These are phyloP conservation scores for Talaromyces sp. DNA, from an alignment of 2,329 filamentous ascomycete genomes.

Conservation along the genomic window DNA sequence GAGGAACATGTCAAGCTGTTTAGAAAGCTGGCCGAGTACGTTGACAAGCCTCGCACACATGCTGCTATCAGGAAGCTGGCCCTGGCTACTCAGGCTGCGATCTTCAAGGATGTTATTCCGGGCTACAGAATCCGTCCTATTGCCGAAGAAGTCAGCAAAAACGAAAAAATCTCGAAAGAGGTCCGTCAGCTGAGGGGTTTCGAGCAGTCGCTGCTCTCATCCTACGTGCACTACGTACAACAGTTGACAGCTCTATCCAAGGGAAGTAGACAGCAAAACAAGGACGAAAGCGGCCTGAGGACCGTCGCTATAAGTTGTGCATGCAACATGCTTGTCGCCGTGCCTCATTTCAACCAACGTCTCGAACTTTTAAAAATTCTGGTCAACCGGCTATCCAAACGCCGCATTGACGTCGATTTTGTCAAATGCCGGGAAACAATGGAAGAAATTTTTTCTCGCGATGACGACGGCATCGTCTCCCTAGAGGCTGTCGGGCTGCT, in stretches of 20 bases:
- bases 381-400: conserved; percentile 72
- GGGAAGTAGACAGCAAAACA: conserved; percentile 36
- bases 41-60: conserved; percentile 51
- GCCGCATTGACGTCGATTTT: conserved; percentile 67
- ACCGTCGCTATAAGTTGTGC: conserved; percentile 79
- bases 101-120: conserved; percentile 94
- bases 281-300: conserved; percentile 46
- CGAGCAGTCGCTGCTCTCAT: conserved; percentile 78
- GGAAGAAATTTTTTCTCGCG: conserved; percentile 74
- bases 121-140: conserved; percentile 89
- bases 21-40: conserved; percentile 69
- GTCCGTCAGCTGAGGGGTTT: conserved; percentile 75
- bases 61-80: conserved; percentile 76
- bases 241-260: conserved; percentile 65
- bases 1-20: conserved; percentile 82
- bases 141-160: conserved; percentile 62
- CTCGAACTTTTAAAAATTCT: conserved; percentile 81
- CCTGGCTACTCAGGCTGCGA: conserved; percentile 76
- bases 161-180: conserved; percentile 84
- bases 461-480: conserved; percentile 84
- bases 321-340: conserved; percentile 70
- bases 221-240: conserved; percentile 80
- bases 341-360: conserved; percentile 97
- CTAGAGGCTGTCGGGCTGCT: conserved; percentile 80
- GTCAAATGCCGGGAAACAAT: conserved; percentile 70